Percentiles rank a stretch among this genome's conserved stretches.
Conservation (phyloP, 192 early-diverging fungal genomes). For the Dissophora globulifera region DNA sequence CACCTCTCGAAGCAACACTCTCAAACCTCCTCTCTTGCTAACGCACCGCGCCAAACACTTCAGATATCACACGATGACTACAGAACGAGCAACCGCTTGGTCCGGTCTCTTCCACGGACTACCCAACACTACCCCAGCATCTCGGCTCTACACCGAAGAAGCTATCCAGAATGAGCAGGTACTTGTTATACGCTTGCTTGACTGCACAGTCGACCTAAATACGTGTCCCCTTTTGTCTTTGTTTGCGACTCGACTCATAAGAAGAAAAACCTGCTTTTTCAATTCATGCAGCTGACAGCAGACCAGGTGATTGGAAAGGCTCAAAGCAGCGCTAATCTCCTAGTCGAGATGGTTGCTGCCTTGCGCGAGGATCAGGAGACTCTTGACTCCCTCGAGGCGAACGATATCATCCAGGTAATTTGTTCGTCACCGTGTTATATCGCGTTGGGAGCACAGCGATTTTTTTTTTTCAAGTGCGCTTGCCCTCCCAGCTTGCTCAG, state of each 20-base stretch:
- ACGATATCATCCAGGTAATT: conserved; percentile 41
- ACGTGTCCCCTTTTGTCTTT: neutral
- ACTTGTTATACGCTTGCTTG: neutral
- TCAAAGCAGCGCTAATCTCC: conserved; percentile 29
- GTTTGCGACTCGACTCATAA: neutral
- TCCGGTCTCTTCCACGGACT: conserved; percentile 28
- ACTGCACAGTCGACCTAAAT: neutral
- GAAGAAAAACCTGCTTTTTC: neutral
- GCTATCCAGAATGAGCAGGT: conserved; percentile 31
- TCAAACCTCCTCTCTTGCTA: too few species aligned
- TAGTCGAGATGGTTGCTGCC: conserved; percentile 31
- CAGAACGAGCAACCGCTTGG: conserved; percentile 29
- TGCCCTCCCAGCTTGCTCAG: too few species aligned
- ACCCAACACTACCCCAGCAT: conserved; percentile 27
- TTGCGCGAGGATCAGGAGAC: conserved; percentile 11
- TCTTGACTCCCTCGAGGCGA: conserved; percentile 11
- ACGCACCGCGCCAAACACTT: too few species aligned
- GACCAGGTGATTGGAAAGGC: conserved; percentile 43
- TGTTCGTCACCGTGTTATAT: too few species aligned
- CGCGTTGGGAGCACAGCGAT: too few species aligned
- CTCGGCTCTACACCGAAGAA: conserved; percentile 36
- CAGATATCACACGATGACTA: conserved; percentile 19
- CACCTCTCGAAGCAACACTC: conserved; percentile 1
- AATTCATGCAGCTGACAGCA: conserved; percentile 3
- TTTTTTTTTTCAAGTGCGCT: too few species aligned